These are phyloP conservation scores for Penicillium hordei DNA, from an alignment of 2,329 filamentous ascomycete species.

Conservation along the genomic window DNA sequence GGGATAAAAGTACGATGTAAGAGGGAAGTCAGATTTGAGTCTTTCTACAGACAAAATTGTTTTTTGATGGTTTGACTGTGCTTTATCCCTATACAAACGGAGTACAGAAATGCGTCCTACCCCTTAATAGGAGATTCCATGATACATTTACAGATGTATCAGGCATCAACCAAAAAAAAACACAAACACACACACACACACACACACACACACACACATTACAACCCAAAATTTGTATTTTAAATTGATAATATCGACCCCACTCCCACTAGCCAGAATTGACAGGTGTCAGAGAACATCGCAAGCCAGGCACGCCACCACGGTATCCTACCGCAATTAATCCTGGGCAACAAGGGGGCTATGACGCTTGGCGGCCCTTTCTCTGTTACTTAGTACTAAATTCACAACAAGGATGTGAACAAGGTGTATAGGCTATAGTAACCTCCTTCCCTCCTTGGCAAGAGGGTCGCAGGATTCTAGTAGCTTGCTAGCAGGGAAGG, in stretches of 20 bases:
- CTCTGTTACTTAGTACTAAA: background rate
- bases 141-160: too few species aligned
- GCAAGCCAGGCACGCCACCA: conserved; percentile 7
- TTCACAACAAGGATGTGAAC: background rate
- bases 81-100: background rate
- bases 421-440: background rate
- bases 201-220: background rate
- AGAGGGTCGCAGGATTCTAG: background rate
- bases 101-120: background rate
- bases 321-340: background rate
- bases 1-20: conserved; percentile 15
- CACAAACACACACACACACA: background rate
- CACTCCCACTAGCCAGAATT: conserved; percentile 3
- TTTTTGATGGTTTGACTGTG: background rate
- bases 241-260: background rate
- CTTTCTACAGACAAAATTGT: background rate
- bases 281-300: conserved; percentile 4
- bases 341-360: background rate
- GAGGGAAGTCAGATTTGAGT: background rate
- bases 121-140: background rate
- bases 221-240: background rate
- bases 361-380: background rate
- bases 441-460: background rate
- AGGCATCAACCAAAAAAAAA: background rate
- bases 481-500: background rate